A percentile compares a stretch with the other conserved stretches of the same genome.
Conservation (phyloP, 768 basidiomycete species). For the Pholiota microspora region DNA sequence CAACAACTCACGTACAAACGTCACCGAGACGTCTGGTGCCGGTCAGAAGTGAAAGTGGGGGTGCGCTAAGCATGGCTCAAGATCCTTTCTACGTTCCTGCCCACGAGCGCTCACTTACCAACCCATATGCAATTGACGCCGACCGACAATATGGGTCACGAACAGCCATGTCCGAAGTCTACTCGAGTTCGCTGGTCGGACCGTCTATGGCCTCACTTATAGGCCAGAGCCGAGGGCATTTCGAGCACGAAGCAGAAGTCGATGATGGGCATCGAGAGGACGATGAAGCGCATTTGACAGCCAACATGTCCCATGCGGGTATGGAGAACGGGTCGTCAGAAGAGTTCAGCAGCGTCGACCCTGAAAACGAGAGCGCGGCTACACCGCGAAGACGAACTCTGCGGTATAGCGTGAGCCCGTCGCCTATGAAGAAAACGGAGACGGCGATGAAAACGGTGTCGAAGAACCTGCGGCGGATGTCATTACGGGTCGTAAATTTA, state of each 20-base stretch:
- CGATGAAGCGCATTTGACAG: conserved; percentile 57
- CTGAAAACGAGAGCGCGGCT: conserved; percentile 44
- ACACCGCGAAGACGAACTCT: conserved; percentile 42
- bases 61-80: conserved; percentile 8
- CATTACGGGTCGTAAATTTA: conserved; percentile 81
- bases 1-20: conserved; percentile 7
- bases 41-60: neutral
- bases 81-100: conserved; percentile 48
- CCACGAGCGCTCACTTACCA: conserved; percentile 29
- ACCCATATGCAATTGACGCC: conserved; percentile 31
- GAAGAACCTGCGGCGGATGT: conserved; percentile 57
- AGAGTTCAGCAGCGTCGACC: conserved; percentile 37
- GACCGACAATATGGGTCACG: conserved; percentile 29
- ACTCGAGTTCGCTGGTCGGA: conserved; percentile 41
- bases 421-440: conserved; percentile 61
- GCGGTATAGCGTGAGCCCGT: conserved; percentile 53
- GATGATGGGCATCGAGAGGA: conserved; percentile 50
- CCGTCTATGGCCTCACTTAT: conserved; percentile 56
- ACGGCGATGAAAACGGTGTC: conserved; percentile 58
- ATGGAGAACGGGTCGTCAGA: conserved; percentile 23
- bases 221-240: conserved; percentile 28
- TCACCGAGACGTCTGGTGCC: conserved; percentile 21
- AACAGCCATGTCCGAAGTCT: conserved; percentile 30
- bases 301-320: conserved; percentile 40
- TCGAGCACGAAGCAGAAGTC: conserved; percentile 23